Conservation (phyloP, 352 stramenopile genomes). For the Phytophthora sansomeana region DNA sequence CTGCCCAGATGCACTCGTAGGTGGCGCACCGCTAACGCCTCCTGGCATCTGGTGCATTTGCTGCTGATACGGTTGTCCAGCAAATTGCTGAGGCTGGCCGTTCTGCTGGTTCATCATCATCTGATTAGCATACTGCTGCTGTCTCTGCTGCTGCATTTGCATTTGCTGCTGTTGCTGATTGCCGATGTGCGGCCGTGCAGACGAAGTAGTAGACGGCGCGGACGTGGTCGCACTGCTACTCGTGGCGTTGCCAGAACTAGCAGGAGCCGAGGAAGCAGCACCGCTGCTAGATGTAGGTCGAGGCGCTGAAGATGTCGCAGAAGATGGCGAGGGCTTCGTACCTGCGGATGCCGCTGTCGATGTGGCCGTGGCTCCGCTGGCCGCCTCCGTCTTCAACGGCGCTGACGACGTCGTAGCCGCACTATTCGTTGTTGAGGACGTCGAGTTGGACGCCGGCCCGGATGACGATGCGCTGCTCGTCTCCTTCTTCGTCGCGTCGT, state of each 20-base stretch:
- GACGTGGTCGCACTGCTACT: slow-evolving; percentile 35
- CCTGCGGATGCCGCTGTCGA: slow-evolving; percentile 19
- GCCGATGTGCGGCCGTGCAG: slow-evolving; percentile 77
- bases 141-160: slow-evolving; percentile 56
- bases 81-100: slow-evolving; percentile 49
- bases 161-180: slow-evolving; percentile 51
- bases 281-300: slow-evolving; percentile 10
- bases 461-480: slow-evolving; percentile 9
- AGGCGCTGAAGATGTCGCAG: slow-evolving; percentile 12
- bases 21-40: slow-evolving; percentile 39
- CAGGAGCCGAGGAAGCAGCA: slow-evolving; percentile 14
- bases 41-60: slow-evolving; percentile 65
- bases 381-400: slow-evolving; percentile 28
- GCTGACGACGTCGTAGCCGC: slow-evolving; percentile 26
- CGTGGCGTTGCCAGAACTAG: slow-evolving; percentile 11
- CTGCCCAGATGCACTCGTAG: slow-evolving; percentile 50
- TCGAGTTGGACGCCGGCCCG: slow-evolving; percentile 12
- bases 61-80: slow-evolving; percentile 50
- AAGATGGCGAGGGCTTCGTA: slow-evolving; percentile 19
- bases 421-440: slow-evolving; percentile 22
- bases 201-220: slow-evolving; percentile 56
- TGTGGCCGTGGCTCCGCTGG: slow-evolving; percentile 17
- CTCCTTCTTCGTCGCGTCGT: slow-evolving; percentile 40
- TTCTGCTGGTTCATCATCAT: slow-evolving; percentile 79
- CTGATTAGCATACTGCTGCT: slow-evolving; percentile 69